phyloP scores from a whole-genome alignment of 805 yeast species.

The Ogataea methanolica region DNA sequence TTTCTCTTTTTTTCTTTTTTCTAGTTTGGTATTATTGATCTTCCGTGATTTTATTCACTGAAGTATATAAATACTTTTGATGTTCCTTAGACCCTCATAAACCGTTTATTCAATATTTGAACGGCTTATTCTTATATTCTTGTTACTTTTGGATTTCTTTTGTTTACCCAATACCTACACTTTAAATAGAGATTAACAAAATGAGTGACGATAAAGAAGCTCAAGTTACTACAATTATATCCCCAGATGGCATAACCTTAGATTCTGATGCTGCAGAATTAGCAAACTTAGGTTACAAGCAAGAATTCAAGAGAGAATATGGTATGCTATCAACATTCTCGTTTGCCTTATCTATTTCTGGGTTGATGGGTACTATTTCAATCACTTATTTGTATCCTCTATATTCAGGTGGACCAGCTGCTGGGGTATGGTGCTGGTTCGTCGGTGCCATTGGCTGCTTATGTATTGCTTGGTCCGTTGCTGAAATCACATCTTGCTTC shows the following conservation, averaged over 20 bases:
- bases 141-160: neutral
- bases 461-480: conserved; percentile 47
- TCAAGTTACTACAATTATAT: conserved; percentile 12
- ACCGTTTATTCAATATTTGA: neutral
- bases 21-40: too few relatives aligned
- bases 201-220: conserved; percentile 18
- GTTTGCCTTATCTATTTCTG: conserved; percentile 61
- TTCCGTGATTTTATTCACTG: too few relatives aligned
- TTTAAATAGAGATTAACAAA: neutral
- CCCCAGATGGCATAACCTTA: conserved; percentile 19
- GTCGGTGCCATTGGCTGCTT: conserved; percentile 50
- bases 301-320: conserved; percentile 55
- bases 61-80: too few relatives aligned
- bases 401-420: conserved; percentile 57
- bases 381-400: conserved; percentile 47
- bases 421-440: conserved; percentile 61
- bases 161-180: neutral
- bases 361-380: conserved; percentile 58
- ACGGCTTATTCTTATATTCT: conserved; percentile 50
- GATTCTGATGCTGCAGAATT: conserved; percentile 31
- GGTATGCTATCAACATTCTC: conserved; percentile 59
- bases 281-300: conserved; percentile 52
- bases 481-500: conserved; percentile 45
- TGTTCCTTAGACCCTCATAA: too few relatives aligned
- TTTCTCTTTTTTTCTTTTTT: too few relatives aligned